A percentile compares a stretch with the other conserved stretches of the same genome.
Conservation (phyloP, 2,329 filamentous ascomycete species). For the Colletotrichum sp. region DNA sequence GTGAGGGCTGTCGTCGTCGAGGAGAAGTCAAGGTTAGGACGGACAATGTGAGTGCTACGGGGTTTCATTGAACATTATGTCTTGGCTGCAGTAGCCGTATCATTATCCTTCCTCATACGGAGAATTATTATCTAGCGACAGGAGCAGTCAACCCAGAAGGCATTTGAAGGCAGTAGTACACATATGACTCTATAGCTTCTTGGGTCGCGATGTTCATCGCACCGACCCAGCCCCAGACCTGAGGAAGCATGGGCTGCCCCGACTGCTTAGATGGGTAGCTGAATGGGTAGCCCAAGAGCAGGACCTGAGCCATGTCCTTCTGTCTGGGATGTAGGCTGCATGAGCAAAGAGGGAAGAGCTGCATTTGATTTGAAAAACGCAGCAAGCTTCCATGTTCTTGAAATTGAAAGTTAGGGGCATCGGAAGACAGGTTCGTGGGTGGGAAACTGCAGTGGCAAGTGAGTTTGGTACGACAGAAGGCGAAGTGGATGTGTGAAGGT, state of each 20-base stretch:
- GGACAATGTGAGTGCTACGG: neutral
- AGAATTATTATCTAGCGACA: neutral
- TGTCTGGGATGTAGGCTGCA: neutral
- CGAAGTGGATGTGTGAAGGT: neutral
- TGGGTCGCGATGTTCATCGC: neutral
- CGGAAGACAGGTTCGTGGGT: neutral
- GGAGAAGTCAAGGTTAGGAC: neutral
- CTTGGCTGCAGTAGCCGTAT: neutral
- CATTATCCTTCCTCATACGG: neutral
- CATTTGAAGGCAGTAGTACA: neutral
- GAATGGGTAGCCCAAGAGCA: neutral
- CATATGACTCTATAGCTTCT: neutral
- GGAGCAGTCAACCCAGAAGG: neutral
- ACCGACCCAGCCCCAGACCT: neutral
- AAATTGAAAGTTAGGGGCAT: neutral
- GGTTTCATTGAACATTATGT: neutral
- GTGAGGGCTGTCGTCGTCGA: neutral
- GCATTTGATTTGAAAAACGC: neutral
- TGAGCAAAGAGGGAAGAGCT: neutral
- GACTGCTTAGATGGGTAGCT: neutral
- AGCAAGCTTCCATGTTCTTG: neutral
- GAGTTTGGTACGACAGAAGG: neutral
- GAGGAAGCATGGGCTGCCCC: neutral
- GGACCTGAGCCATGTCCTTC: neutral
- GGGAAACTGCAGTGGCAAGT: neutral